Evolutionary conservation across 371 early-diverging fungal genomes (phyloP).

Genomic region (Nosema bombycis): DNA sequence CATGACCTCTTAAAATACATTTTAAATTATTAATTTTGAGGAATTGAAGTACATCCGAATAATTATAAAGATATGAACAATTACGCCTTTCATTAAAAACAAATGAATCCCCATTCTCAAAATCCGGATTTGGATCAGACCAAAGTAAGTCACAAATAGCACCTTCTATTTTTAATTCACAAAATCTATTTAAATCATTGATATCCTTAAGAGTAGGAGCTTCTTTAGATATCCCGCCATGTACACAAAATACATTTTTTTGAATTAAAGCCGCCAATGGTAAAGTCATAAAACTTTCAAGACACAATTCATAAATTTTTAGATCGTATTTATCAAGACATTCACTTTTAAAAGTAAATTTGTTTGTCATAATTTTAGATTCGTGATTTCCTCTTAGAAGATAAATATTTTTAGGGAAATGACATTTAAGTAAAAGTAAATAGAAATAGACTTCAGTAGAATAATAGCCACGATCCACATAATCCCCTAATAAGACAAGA

Average conservation of each 20-base stretch:
- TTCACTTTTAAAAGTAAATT: slow-evolving; percentile 94
- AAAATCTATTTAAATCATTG: slow-evolving; percentile 75
- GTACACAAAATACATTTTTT: slow-evolving; percentile 83
- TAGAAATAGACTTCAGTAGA: slow-evolving; percentile 84
- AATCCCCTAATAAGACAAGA: slow-evolving; percentile 77
- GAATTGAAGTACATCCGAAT: slow-evolving; percentile 83
- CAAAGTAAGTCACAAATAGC: slow-evolving; percentile 94
- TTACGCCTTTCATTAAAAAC: slow-evolving; percentile 96
- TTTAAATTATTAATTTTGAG: slow-evolving; percentile 89
- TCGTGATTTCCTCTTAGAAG: slow-evolving; percentile 93
- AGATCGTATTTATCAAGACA: slow-evolving; percentile 82
- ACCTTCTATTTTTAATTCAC: slow-evolving; percentile 73
- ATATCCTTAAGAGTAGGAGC: slow-evolving; percentile 86
- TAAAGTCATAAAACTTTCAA: slow-evolving; percentile 81
- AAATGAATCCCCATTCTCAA: slow-evolving; percentile 73
- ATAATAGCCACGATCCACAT: slow-evolving; percentile 90
- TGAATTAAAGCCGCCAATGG: slow-evolving; percentile 84
- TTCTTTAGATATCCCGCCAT: slow-evolving; percentile 81
- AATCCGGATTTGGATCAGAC: slow-evolving; percentile 76
- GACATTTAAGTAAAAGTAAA: slow-evolving; percentile 70
- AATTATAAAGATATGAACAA: slow-evolving; percentile 96
- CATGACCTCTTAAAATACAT: slow-evolving; percentile 93
- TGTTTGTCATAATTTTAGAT: slow-evolving; percentile 85
- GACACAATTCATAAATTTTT: slow-evolving; percentile 61
- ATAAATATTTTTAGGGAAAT: slow-evolving; percentile 76